Conservation (phyloP, 768 basidiomycete species). For the Termitomyces sp. region DNA sequence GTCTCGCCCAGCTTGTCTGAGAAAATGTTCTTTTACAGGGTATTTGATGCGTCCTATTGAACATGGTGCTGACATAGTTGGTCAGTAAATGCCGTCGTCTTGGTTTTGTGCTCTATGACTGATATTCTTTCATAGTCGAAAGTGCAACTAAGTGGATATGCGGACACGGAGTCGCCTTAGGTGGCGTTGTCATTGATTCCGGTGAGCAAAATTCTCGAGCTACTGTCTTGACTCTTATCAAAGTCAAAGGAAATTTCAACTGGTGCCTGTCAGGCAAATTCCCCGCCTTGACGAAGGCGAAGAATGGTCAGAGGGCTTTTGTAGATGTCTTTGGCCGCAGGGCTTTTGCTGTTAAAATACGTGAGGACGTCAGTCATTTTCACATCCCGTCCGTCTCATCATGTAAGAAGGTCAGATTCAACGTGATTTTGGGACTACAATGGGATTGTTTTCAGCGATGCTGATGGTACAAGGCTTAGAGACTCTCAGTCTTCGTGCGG, state of each 20-base stretch:
- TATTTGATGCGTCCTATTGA: constrained; percentile 69
- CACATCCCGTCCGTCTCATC: not conserved
- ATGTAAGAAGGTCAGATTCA: not conserved
- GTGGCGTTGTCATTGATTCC: constrained; percentile 1
- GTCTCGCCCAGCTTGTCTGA: not conserved
- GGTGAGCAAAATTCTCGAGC: not conserved
- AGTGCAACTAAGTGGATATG: constrained; percentile 5
- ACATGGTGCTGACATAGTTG: constrained; percentile 73
- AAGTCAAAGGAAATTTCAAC: not conserved
- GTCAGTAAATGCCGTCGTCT: constrained; percentile 17
- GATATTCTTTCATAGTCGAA: not conserved
- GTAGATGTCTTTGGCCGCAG: not conserved
- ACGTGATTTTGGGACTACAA: not conserved
- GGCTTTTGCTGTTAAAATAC: constrained; percentile 1
- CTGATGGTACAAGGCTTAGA: constrained; percentile 37
- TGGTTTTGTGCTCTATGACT: not conserved
- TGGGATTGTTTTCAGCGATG: not conserved
- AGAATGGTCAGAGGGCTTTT: not conserved
- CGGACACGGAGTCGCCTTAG: not conserved
- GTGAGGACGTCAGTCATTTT: not conserved
- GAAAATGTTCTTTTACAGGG: constrained; percentile 7
- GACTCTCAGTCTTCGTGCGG: constrained; percentile 64
- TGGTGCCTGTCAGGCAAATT: constrained; percentile 1
- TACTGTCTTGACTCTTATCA: not conserved
- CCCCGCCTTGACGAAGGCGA: not conserved